Evolutionary conservation across 2,329 filamentous ascomycete genomes (phyloP).

Genomic region (Clonostachys chloroleuca): DNA sequence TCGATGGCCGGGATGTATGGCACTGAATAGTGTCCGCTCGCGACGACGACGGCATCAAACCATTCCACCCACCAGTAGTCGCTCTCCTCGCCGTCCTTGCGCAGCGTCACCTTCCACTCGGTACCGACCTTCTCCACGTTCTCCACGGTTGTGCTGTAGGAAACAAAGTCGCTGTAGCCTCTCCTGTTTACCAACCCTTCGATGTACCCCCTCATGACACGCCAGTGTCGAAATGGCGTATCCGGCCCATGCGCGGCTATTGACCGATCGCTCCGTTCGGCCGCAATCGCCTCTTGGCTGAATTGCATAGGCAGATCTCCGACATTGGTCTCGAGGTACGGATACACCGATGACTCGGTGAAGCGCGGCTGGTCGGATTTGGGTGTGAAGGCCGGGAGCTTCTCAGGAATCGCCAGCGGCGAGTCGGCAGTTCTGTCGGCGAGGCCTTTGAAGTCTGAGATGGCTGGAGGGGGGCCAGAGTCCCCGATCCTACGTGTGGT

Average conservation of each 20-base stretch:
- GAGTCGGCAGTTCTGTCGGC: constrained; percentile 44
- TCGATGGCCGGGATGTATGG: constrained; percentile 48
- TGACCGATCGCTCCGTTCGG: constrained; percentile 18
- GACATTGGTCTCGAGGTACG: constrained; percentile 63
- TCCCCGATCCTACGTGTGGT: constrained; percentile 32
- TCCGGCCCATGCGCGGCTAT: constrained; percentile 41
- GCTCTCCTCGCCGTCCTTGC: constrained; percentile 21
- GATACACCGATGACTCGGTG: constrained; percentile 55
- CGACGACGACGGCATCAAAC: constrained; percentile 59
- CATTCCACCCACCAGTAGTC: constrained; percentile 61
- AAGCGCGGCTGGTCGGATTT: constrained; percentile 40
- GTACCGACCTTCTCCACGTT: constrained; percentile 40
- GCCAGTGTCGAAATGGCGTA: constrained; percentile 60
- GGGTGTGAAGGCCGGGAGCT: constrained; percentile 39
- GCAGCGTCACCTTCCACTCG: constrained; percentile 49
- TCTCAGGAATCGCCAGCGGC: constrained; percentile 37
- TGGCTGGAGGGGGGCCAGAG: constrained; percentile 23
- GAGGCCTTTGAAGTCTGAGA: constrained; percentile 39
- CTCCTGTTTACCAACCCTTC: constrained; percentile 43
- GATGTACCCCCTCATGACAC: constrained; percentile 50
- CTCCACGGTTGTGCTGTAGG: constrained; percentile 59
- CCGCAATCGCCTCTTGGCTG: constrained; percentile 49
- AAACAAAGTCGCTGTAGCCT: constrained; percentile 46
- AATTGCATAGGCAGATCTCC: constrained; percentile 56
- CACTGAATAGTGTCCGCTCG: constrained; percentile 56